Conservation (phyloP, 768 basidiomycete species). For the Phylloporus arenicola region DNA sequence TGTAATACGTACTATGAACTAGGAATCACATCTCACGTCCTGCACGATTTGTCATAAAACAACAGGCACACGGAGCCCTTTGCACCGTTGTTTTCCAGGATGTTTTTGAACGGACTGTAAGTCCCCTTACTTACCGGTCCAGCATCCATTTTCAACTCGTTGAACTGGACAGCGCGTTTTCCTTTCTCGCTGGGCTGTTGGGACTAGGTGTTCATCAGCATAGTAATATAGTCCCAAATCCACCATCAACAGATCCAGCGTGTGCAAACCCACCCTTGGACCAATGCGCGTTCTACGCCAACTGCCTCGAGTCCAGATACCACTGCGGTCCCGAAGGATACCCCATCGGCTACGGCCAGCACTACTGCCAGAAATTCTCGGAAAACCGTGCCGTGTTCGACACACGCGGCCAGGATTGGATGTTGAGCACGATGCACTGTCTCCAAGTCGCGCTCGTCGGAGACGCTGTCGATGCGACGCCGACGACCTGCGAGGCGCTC, state of each 20-base stretch:
- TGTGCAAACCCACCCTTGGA: slow-evolving; percentile 32
- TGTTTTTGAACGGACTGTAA: neutral
- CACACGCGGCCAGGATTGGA: slow-evolving; percentile 36
- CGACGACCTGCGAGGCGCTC: slow-evolving; percentile 31
- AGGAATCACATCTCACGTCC: neutral
- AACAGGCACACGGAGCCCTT: neutral
- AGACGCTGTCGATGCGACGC: slow-evolving; percentile 24
- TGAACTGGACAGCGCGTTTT: neutral
- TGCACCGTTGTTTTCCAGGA: neutral
- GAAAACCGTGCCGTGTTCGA: slow-evolving; percentile 27
- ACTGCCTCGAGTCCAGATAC: slow-evolving; percentile 42
- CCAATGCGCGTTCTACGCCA: slow-evolving; percentile 40
- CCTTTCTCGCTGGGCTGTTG: neutral
- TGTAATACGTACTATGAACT: neutral
- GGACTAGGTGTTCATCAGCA: neutral
- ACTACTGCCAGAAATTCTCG: slow-evolving; percentile 38
- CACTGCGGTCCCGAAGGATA: slow-evolving; percentile 42
- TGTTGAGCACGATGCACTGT: slow-evolving; percentile 43
- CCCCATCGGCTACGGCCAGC: slow-evolving; percentile 38
- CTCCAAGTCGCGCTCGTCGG: slow-evolving; percentile 39
- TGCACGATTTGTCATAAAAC: neutral
- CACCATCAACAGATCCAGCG: slow-evolving; percentile 11
- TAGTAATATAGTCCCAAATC: slow-evolving; percentile 1
- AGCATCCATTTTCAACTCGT: neutral
- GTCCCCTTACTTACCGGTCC: neutral